A percentile compares a stretch with the other conserved stretches of the same genome.
Conservation (phyloP, 2,329 filamentous ascomycete genomes). For the Fusarium xylarioides region DNA sequence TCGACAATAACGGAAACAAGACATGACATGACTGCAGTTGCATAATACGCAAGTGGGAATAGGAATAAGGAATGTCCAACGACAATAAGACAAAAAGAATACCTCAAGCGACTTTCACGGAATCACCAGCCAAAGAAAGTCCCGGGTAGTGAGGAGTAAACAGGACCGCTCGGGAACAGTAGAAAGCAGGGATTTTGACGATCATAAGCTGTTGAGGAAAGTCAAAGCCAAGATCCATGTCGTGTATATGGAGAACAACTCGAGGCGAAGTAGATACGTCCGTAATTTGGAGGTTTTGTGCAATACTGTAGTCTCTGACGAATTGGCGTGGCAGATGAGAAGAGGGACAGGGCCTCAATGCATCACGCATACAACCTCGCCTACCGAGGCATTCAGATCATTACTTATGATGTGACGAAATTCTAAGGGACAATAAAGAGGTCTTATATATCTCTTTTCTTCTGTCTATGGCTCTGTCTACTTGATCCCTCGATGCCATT, state of each 20-base stretch:
- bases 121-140: neutral
- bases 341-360: neutral
- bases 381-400: neutral
- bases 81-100: too few species aligned
- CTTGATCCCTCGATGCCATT: neutral
- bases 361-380: neutral
- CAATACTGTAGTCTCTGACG: neutral
- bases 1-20: neutral
- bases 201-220: neutral
- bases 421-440: neutral
- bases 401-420: neutral
- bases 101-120: neutral
- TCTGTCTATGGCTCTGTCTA: neutral
- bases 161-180: neutral
- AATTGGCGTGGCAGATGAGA: neutral
- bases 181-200: neutral
- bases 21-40: neutral
- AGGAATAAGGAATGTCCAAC: neutral
- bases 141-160: too few species aligned
- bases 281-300: neutral
- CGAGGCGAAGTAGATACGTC: neutral
- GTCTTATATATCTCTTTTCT: neutral
- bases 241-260: neutral
- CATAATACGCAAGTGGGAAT: neutral
- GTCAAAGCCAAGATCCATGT: neutral